phyloP scores from a whole-genome alignment of 208 protist species.

The Leishmania turanica region DNA sequence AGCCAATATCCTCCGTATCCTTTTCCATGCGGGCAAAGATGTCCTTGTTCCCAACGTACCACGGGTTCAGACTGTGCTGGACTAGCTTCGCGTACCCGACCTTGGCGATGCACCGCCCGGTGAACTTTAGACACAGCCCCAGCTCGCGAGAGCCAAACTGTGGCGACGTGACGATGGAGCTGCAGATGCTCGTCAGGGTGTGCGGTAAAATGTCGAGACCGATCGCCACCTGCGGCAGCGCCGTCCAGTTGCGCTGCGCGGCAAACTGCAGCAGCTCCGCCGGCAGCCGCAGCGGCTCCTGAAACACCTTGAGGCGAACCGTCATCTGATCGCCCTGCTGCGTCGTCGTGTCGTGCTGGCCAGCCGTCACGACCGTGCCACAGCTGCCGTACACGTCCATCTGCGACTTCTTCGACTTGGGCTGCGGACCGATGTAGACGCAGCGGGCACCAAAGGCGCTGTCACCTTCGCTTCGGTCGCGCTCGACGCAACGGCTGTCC shows the following conservation, averaged over 20 bases:
- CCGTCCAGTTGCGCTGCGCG: slow-evolving; percentile 68
- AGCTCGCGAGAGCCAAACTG: slow-evolving; percentile 88
- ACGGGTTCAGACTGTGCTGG: slow-evolving; percentile 64
- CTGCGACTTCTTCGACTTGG: slow-evolving; percentile 40
- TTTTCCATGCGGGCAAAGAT: slow-evolving; percentile 78
- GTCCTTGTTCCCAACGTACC: slow-evolving; percentile 74
- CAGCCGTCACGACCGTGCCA: slow-evolving; percentile 45
- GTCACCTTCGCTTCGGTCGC: slow-evolving; percentile 62
- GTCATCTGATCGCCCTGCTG: slow-evolving; percentile 39
- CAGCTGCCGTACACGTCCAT: slow-evolving; percentile 54
- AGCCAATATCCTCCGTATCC: slow-evolving; percentile 50
- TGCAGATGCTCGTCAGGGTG: slow-evolving; percentile 68
- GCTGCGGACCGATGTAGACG: slow-evolving; percentile 78
- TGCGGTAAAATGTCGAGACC: slow-evolving; percentile 49
- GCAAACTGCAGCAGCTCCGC: slow-evolving; percentile 50
- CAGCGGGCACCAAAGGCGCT: slow-evolving; percentile 51
- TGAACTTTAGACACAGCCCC: slow-evolving; percentile 83
- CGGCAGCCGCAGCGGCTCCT: slow-evolving; percentile 58
- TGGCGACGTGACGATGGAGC: slow-evolving; percentile 69
- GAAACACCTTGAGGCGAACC: slow-evolving; percentile 40
- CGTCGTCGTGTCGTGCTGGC: slow-evolving; percentile 33
- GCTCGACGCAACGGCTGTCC: slow-evolving; percentile 80
- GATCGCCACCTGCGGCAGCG: slow-evolving; percentile 61
- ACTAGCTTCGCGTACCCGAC: slow-evolving; percentile 86
- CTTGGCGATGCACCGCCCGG: slow-evolving; percentile 61